Percentiles rank a stretch among this genome's conserved stretches.
phyloP scores from a whole-genome alignment of 225 moss, liverwort and hornwort genomes.

The Neckera pumila region DNA sequence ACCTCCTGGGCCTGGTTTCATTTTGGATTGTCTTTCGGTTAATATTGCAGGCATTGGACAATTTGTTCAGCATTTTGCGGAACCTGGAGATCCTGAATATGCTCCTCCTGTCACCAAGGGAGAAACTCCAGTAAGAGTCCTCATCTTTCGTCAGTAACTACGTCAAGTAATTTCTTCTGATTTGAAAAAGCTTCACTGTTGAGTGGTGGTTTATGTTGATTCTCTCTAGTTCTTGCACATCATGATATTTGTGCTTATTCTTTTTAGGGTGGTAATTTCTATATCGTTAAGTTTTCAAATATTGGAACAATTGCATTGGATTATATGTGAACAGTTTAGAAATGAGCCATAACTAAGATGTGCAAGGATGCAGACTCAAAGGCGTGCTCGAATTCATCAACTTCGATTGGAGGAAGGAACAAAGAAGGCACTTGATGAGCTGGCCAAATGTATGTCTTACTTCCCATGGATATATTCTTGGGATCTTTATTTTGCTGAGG shows the following conservation, averaged over 20 bases:
- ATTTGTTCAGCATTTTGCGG: conserved; percentile 86
- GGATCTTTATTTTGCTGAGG: background rate
- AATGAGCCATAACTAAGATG: background rate
- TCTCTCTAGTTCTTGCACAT: background rate
- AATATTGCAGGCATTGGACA: conserved; percentile 66
- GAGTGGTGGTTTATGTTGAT: background rate
- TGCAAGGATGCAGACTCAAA: conserved; percentile 59
- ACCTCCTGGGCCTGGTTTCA: background rate
- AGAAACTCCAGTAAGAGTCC: conserved; percentile 70
- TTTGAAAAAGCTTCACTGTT: background rate
- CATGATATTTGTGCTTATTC: background rate
- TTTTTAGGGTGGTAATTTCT: background rate
- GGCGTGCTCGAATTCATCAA: conserved; percentile 89
- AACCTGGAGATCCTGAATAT: conserved; percentile 94
- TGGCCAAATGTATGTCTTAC: conserved; percentile 59
- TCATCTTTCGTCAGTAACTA: background rate
- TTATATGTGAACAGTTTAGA: background rate
- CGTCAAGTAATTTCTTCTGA: background rate
- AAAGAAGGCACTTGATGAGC: conserved; percentile 63
- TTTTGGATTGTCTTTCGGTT: background rate
- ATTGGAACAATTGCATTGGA: background rate
- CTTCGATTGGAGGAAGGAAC: conserved; percentile 89
- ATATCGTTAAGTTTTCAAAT: background rate
- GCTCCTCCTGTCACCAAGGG: conserved; percentile 98
- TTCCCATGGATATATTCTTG: background rate